These are phyloP conservation scores for Clitopilus hobsonii DNA, from an alignment of 768 basidiomycete species.

Conservation along the genomic window DNA sequence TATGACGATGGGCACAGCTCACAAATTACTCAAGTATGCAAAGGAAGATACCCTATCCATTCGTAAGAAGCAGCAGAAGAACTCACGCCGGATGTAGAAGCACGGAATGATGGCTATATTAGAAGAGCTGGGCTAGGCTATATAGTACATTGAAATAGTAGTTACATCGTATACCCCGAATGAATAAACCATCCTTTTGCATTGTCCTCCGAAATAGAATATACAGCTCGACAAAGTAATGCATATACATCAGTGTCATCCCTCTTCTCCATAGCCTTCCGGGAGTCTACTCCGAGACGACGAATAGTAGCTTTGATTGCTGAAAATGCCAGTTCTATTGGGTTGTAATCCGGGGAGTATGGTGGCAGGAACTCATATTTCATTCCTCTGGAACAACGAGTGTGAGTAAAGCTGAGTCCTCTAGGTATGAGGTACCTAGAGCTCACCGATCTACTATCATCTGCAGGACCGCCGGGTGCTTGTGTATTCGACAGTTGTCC, in stretches of 20 bases:
- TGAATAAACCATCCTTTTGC: not conserved
- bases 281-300: not conserved
- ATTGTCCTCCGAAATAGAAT: not conserved
- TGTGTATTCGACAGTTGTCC: constrained; percentile 16
- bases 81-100: not conserved
- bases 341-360: constrained; percentile 34
- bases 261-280: not conserved
- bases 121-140: too few species aligned
- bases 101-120: too few species aligned
- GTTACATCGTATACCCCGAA: too few species aligned
- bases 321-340: constrained; percentile 20
- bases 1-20: not conserved
- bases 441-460: constrained; percentile 8
- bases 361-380: constrained; percentile 23
- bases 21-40: not conserved
- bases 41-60: not conserved
- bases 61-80: not conserved
- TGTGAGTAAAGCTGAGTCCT: not conserved
- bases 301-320: not conserved
- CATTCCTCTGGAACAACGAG: constrained; percentile 14
- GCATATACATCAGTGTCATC: not conserved
- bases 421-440: not conserved
- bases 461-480: constrained; percentile 7
- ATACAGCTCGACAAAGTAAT: not conserved
- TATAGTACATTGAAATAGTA: too few species aligned